These are phyloP conservation scores for Madurella fahalii DNA, from an alignment of 2,329 filamentous ascomycete genomes.

Conservation along the genomic window DNA sequence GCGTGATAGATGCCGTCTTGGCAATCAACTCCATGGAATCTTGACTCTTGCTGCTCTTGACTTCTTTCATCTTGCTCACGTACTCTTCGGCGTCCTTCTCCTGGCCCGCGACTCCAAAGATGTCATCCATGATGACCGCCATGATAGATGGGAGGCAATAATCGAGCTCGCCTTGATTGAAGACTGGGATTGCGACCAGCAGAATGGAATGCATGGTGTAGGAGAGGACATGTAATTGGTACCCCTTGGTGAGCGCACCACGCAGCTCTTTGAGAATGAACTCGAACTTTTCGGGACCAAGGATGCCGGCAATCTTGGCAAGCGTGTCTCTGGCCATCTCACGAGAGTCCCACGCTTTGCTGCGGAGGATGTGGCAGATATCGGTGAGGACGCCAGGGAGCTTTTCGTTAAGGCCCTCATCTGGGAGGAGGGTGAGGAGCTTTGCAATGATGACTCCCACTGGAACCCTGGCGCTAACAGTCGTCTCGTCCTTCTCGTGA, in stretches of 20 bases:
- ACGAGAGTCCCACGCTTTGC: constrained; percentile 80
- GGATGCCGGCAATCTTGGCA: constrained; percentile 72
- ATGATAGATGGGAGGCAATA: constrained; percentile 79
- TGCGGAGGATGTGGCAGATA: constrained; percentile 87
- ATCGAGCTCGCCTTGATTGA: constrained; percentile 79
- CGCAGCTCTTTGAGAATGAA: constrained; percentile 92
- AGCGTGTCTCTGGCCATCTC: constrained; percentile 89
- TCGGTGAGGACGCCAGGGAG: constrained; percentile 84
- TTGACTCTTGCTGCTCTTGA: constrained; percentile 96
- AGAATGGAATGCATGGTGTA: constrained; percentile 93
- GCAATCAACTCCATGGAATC: constrained; percentile 95
- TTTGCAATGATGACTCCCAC: constrained; percentile 87
- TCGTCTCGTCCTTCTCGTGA: constrained; percentile 90
- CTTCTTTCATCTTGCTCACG: constrained; percentile 90
- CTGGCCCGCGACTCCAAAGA: constrained; percentile 86
- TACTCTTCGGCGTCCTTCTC: constrained; percentile 98
- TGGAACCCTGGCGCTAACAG: constrained; percentile 87
- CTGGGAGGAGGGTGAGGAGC: constrained; percentile 74
- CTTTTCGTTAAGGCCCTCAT: constrained; percentile 65
- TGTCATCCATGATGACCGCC: constrained; percentile 91
- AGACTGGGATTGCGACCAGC: constrained; percentile 66
- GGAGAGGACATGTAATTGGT: constrained; percentile 90
- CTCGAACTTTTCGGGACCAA: constrained; percentile 79
- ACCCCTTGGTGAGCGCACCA: constrained; percentile 76
- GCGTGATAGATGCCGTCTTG: constrained; percentile 70